A percentile compares a stretch with the other conserved stretches of the same genome.
phyloP scores from a whole-genome alignment of 768 basidiomycete species.

The Chalciporus chontae region DNA sequence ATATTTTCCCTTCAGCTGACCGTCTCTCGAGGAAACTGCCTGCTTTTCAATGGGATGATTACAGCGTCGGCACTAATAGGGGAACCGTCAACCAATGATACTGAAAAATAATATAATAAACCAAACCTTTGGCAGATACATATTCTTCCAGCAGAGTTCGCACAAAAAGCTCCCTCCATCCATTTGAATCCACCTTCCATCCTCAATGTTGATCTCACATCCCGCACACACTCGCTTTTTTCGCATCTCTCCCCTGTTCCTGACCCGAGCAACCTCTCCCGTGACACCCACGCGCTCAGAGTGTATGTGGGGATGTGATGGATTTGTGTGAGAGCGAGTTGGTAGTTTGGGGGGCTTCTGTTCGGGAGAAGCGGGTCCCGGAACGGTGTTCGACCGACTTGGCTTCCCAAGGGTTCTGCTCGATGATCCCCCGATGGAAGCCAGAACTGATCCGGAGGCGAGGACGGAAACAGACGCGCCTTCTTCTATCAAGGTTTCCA shows the following conservation, averaged over 20 bases:
- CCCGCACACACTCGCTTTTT: slow-evolving; percentile 53
- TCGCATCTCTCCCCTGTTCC: slow-evolving; percentile 33
- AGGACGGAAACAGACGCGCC: slow-evolving; percentile 33
- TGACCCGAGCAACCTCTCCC: slow-evolving; percentile 28
- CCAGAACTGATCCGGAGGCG: slow-evolving; percentile 32
- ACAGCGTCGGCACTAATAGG: slow-evolving; percentile 78
- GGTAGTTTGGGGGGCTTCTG: slow-evolving; percentile 51
- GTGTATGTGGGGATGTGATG: slow-evolving; percentile 36
- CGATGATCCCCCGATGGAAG: slow-evolving; percentile 24
- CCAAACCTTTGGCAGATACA: slow-evolving; percentile 88
- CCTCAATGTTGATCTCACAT: slow-evolving; percentile 67
- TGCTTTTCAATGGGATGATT: slow-evolving; percentile 83
- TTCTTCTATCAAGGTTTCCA: slow-evolving; percentile 52
- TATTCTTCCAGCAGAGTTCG: slow-evolving; percentile 91
- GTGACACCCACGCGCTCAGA: slow-evolving; percentile 22
- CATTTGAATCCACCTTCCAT: slow-evolving; percentile 79
- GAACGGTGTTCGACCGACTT: slow-evolving; percentile 52
- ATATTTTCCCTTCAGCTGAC: slow-evolving; percentile 94
- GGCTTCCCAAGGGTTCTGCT: slow-evolving; percentile 27
- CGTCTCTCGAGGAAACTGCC: slow-evolving; percentile 88
- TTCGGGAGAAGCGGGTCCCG: slow-evolving; percentile 42
- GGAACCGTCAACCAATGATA: slow-evolving; percentile 1
- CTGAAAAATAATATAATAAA: background rate
- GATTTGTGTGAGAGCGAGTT: slow-evolving; percentile 50
- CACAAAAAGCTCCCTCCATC: slow-evolving; percentile 78